Evolutionary conservation across 1,284 basidiomycete species (phyloP), one percentile per base, ranked within the genome.

Genomic region (Stygiomarasmius scandens): DNA sequence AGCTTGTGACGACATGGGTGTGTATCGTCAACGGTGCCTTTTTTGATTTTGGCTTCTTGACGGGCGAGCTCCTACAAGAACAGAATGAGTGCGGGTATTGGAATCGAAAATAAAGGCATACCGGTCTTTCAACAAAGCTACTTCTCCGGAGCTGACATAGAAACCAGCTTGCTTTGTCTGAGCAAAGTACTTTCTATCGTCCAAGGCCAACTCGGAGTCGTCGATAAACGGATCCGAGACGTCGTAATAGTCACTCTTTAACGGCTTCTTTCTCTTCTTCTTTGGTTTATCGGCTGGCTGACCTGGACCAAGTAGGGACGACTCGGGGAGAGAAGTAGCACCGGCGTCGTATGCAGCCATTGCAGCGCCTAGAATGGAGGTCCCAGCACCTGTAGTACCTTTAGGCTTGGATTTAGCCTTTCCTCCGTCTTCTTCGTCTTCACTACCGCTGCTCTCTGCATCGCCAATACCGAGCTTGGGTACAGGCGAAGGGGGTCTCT

Each of bases 151-250:
- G 14, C 89, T 92, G 20, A 98, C 95, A 67, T 95, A 97, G 77
- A 96, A 98, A 1, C 95, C 96, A 65, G 93, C 89, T 66, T 96
- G 92, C 72, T 92, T 94, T 1, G 95, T 96, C 72, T 95, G 89
- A n/a, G 91, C 93, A 67, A 94, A 92, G 73, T 87, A 93, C 1
- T 90, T 94, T 1, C 95, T 89, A 68, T 96, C 89, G 74, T 98
- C 95, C 41, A 96, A 78, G 19, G 86, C 87, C 54, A 97, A 81
- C 70, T 99, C 96, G 0, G 94, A 94, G 74, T 99, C 96, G 78
- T 99, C 96, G 68, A 99, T 98, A 75, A 98, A 98, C 0, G 93
- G 92, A 74, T 99, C 96, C 1, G 82, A 79, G 19, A 89, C 80
- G 74, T 99, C 96, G 77, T 98, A 98, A 68, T 90, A 89, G 62